Base-by-base conservation (phyloP, 306 rosid species). In the Hippophae rhamnoides region DNA sequence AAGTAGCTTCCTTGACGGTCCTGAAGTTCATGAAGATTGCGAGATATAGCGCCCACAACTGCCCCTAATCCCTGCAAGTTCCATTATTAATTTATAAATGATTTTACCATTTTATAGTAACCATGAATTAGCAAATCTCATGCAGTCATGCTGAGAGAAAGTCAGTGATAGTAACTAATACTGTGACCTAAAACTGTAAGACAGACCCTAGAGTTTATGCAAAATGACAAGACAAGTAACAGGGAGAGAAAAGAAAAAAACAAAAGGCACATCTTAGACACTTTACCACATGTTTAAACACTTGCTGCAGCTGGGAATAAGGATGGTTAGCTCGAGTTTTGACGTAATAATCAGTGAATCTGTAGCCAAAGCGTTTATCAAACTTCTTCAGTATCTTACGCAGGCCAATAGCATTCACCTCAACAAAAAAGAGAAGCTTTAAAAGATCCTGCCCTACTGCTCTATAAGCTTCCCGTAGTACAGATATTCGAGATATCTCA, bases 301-400 rank as follows among this genome's bases (percentile, higher is more conserved):
- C 99, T 93, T 93, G 97, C 73, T 93, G 99, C 73, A 93, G 84
- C 78, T 88, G 99, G 27, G 99, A 93, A 76, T 86, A 93, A 27
- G 99, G 99, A 77, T 93, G 99, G 76, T 93, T 93, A 52, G 99
- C 95, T 26, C 99, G 95, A 52, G 99, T 93, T 75, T 84, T 82
- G 66, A 93, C 95, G 65, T 88, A 93, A 72, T 88, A 84, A 65
- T 93, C 87, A 7, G 99, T 88, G 80, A 93, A 93, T 70, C 84
- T 79, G 64, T 82, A 84, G 69, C 99, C 86, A 70, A 93, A 84
- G 64, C 97, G 97, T 70, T 93, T 93, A 69, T 93, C 99, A 66
- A 93, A 93, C 78, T 93, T 93, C 82, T 93, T 93, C 80, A 93
- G 77, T 71, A 93, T 93, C 86, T 93, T 93, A 41, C 97, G 97